Conservation (phyloP, 73 alveolate species). For the Stentor roeselii region DNA sequence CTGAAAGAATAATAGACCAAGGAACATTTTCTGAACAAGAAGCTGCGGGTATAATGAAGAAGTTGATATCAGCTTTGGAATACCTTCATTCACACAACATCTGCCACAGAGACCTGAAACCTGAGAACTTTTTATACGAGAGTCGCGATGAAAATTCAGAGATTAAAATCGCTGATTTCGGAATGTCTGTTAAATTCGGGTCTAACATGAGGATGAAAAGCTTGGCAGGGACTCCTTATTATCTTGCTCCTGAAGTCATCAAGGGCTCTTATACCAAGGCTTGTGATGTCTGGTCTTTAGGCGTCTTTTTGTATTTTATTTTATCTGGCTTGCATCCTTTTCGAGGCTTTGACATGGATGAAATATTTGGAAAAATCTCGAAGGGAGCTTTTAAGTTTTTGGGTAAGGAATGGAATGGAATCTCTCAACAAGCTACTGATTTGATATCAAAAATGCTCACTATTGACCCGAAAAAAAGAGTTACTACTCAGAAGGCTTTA, state of each 20-base stretch:
- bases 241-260: constrained; percentile 67
- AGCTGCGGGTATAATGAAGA: constrained; percentile 31
- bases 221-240: constrained; percentile 69
- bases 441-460: constrained; percentile 30
- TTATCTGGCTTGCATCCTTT: constrained; percentile 59
- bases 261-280: constrained; percentile 57
- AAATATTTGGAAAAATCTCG: too few species aligned
- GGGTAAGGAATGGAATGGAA: too few species aligned
- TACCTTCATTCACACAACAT: constrained; percentile 73
- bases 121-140: constrained; percentile 74
- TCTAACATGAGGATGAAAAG: too few species aligned
- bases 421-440: constrained; percentile 27
- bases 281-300: constrained; percentile 66
- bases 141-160: constrained; percentile 51
- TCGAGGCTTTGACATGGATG: constrained; percentile 35
- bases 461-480: constrained; percentile 30
- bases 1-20: not conserved
- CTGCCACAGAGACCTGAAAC: constrained; percentile 80
- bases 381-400: too few species aligned
- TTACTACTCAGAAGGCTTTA: constrained; percentile 21
- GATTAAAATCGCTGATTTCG: constrained; percentile 72
- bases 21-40: constrained; percentile 34
- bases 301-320: constrained; percentile 51
- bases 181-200: constrained; percentile 64
- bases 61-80: constrained; percentile 43